These are phyloP conservation scores for Cucurbita maxima DNA, from an alignment of 306 rosid genomes.

Conservation along the genomic window DNA sequence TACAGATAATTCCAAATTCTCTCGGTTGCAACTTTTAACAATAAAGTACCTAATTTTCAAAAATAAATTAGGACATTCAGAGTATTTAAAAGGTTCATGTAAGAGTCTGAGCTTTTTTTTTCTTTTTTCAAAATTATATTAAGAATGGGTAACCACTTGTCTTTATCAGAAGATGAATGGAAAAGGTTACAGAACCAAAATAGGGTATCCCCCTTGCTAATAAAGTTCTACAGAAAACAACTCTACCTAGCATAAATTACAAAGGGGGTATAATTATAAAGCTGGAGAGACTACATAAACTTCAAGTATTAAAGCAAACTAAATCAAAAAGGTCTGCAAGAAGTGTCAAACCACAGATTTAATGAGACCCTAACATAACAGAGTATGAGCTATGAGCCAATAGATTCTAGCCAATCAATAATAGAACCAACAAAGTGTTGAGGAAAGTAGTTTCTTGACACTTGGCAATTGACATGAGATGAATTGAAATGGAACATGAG, in stretches of 20 bases:
- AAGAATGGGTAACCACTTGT: neutral
- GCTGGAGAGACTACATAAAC: neutral
- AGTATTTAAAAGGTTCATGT: neutral
- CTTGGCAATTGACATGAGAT: neutral
- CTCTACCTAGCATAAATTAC: neutral
- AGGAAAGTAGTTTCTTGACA: neutral
- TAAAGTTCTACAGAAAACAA: neutral
- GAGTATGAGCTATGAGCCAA: neutral
- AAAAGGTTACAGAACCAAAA: neutral
- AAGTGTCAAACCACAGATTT: neutral
- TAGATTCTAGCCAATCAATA: neutral
- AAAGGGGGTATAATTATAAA: neutral
- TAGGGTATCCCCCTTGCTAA: neutral
- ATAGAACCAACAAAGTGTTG: neutral
- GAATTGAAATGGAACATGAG: too few relatives aligned
- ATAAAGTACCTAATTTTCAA: slow-evolving; percentile 75
- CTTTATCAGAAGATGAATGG: neutral
- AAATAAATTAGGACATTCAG: slow-evolving; percentile 28
- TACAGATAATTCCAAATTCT: slow-evolving; percentile 97
- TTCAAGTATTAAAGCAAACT: neutral
- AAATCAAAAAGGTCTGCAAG: neutral
- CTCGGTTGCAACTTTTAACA: slow-evolving; percentile 99
- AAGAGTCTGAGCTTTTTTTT: neutral
- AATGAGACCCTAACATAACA: neutral
- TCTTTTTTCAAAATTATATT: neutral